Base-by-base conservation (phyloP, 176 grass and related monocot genomes). In the Triticum urartu region DNA sequence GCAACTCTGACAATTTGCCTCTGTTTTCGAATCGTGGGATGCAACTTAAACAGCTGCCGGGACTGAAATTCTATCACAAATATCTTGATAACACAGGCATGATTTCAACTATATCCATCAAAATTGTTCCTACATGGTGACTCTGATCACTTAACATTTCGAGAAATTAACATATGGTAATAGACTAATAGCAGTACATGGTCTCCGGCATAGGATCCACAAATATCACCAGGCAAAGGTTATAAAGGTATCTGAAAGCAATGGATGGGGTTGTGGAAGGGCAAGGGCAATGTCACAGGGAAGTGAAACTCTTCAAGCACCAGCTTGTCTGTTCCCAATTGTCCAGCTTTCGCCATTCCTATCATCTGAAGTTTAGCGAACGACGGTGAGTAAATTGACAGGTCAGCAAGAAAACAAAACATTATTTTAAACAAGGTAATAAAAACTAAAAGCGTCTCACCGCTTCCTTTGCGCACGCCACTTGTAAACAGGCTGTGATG, bases 391-490 rank as follows among this genome's bases (percentile, higher is more conserved):
- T 28, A 85, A 36, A 69, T 35, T 45, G 26, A 80, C 6, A 17
- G 12, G 60, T 59, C 43, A 75, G 18, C 8, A 85, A 35, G 5
- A 1, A 30, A 26, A 72, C 15, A 50, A 21, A 15, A 25, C 18
- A 58, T 58, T 58, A 21, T 58, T 56, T 5, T 52, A 17, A 52
- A 54, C 50, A 18, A 54, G 15, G 6, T 54, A 52, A 54, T 54
- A 54, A 54, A 54, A 81, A 7, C 2, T 17, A 78, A 75, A 26
- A 75, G 70, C 60, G 52, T 28, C 64, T 91, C 65, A 94, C 64
- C 89, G 89, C 64, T 98, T 98, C 24, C 97, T 88, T 85, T 94
- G 90, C 28, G 88, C 74, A 90, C 85, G 81, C 97, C 97, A 95
- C 77, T 98, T 98, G 48, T 94, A 98, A 78, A 95, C 82, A 33